phyloP scores from a whole-genome alignment of 2,329 filamentous ascomycete species.

The Verticillium klebahnii region DNA sequence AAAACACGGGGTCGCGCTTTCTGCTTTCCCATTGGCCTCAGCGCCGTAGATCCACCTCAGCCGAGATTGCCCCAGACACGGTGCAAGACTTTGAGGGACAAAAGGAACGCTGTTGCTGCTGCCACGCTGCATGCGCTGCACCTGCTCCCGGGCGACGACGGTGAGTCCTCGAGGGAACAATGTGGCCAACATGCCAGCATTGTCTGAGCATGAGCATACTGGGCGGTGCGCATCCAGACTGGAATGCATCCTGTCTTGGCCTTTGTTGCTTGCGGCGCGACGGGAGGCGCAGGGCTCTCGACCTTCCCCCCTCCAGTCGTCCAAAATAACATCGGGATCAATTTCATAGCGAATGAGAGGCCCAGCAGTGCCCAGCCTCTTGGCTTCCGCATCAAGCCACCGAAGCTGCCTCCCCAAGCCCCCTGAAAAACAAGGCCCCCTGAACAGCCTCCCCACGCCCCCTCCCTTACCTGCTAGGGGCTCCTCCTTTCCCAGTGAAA shows the following conservation, averaged over 20 bases:
- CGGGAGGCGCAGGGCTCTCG: neutral
- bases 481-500: neutral
- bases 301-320: neutral
- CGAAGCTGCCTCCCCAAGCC: neutral
- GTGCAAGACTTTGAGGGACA: neutral
- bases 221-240: neutral
- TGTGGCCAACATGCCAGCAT: neutral
- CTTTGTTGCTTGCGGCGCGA: neutral
- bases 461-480: neutral
- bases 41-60: neutral
- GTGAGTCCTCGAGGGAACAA: neutral
- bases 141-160: neutral
- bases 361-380: neutral
- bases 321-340: neutral
- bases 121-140: neutral
- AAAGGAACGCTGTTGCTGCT: neutral
- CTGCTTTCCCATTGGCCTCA: neutral
- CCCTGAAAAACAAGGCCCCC: neutral
- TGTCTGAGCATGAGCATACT: neutral
- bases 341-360: neutral
- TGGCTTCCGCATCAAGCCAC: neutral
- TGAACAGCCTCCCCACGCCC: no score
- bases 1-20: neutral
- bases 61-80: neutral
- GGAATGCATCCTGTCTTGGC: neutral